A percentile compares a stretch with the other conserved stretches of the same genome.
Evolutionary conservation across 805 yeast genomes (phyloP).

Genomic region (Saccharomycopsis amapae): DNA sequence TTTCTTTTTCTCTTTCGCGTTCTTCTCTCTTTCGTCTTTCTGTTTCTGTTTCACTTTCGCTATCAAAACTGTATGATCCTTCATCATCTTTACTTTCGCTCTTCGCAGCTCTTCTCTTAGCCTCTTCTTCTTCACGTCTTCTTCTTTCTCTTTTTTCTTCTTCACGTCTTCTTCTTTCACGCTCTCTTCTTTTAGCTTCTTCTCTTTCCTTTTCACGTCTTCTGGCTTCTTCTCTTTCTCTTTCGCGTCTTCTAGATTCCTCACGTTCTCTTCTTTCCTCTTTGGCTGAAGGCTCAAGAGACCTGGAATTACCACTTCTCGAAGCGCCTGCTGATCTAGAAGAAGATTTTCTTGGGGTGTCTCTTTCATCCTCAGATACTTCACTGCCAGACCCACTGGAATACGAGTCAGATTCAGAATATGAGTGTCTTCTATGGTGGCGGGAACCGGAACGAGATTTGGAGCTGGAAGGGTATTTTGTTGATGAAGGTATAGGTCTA

Average conservation of each 20-base stretch:
- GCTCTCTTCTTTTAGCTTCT: slow-evolving; percentile 8
- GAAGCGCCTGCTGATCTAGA: too few relatives aligned
- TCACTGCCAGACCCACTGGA: neutral
- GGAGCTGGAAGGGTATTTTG: too few relatives aligned
- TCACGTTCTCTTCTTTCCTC: slow-evolving; percentile 12
- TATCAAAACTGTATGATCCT: slow-evolving; percentile 1
- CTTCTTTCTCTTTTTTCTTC: slow-evolving; percentile 8
- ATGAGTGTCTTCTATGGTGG: slow-evolving; percentile 1
- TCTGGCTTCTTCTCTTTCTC: slow-evolving; percentile 10
- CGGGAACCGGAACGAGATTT: neutral
- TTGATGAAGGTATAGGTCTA: too few relatives aligned
- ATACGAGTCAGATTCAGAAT: slow-evolving; percentile 10
- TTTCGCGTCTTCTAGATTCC: slow-evolving; percentile 3
- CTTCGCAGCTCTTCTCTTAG: slow-evolving; percentile 2
- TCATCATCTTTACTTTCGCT: slow-evolving; percentile 6
- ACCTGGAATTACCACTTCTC: neutral
- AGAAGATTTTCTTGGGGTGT: too few relatives aligned
- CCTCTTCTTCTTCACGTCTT: slow-evolving; percentile 14
- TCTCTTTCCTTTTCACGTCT: slow-evolving; percentile 5
- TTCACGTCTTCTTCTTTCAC: slow-evolving; percentile 17
- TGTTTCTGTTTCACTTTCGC: slow-evolving; percentile 8
- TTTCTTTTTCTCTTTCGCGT: slow-evolving; percentile 15
- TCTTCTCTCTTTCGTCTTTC: too few relatives aligned
- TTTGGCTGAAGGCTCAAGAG: slow-evolving; percentile 7
- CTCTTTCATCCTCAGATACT: neutral